Base-by-base conservation (phyloP, 192 early-diverging fungal species). In the Phycomyces nitens region DNA sequence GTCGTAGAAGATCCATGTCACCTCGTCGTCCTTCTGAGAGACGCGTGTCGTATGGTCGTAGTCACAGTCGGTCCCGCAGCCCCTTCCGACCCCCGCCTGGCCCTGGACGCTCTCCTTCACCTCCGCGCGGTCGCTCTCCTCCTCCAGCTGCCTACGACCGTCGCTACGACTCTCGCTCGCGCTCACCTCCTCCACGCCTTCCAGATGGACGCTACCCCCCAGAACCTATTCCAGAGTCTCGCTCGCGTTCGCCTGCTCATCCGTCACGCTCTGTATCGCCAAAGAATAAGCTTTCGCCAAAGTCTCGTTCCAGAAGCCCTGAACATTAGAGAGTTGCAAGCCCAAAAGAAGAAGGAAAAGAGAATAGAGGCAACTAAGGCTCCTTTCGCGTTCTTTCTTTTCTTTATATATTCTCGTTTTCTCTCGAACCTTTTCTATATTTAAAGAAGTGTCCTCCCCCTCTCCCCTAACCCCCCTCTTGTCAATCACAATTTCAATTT, bases 121-220 rank as follows among this genome's bases (percentile, higher is more conserved):
- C 74, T 57, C 72, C 70, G 62, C 77, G 80, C 22, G 68, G 76
- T n/a, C 66, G 74, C 16, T 72, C 73, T 5, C 70, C 71, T 10
- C 55, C 70, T 40, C 68, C 69, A 18, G 21, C 57, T 41, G 40
- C 73, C 60, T 39, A 56, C 16, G 23, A 16, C 38, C 23, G 40
- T 47, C 41, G n/a, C 22, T 39, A 39, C 16, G 26, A 60, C 34
- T 24, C 38, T 22, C 53, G 53, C 15, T 64, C 62, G 10, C 62
- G 62, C 11, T 64, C 62, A 64, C 62, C 51, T 23, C 15, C 51
- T 24, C 60, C 60, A 14, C 20, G 27, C 26, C 20, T 38, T 11
- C 7, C 27, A 56, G 20, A 16, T 38, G 1, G 27, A 27, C 16
- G 3, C 20, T 38, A 39, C 7, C 10, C 39, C 55, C 9, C 29